Evolutionary conservation across 2,329 filamentous ascomycete genomes (phyloP).

Genomic region (Botryotinia calthae): DNA sequence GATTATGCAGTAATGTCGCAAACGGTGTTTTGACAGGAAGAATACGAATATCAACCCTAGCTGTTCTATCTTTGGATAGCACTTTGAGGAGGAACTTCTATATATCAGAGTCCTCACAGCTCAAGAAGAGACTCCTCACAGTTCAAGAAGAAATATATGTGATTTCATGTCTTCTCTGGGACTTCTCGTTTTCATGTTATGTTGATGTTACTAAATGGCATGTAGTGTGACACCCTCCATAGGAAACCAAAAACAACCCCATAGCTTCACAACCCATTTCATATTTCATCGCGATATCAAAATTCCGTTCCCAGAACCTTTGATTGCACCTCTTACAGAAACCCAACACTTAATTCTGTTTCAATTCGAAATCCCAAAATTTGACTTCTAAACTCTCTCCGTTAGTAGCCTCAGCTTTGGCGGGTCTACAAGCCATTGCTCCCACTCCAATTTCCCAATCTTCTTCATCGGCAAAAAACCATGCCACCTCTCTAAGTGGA

Average conservation of each 20-base stretch:
- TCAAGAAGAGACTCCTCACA: too few species aligned
- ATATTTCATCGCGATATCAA: not conserved
- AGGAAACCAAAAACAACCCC: not conserved
- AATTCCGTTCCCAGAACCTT: fast-evolving
- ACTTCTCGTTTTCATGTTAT: not conserved
- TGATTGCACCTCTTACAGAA: not conserved
- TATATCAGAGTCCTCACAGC: not conserved
- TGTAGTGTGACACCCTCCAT: not conserved
- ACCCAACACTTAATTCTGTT: not conserved
- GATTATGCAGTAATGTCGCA: not conserved
- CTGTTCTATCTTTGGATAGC: not conserved
- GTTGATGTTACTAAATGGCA: not conserved
- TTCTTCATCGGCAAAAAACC: conserved; percentile 17
- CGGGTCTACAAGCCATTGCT: conserved; percentile 15
- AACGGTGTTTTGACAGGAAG: not conserved
- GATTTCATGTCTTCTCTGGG: not conserved
- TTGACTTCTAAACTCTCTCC: conserved; percentile 5
- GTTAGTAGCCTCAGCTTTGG: not conserved
- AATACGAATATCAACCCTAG: not conserved
- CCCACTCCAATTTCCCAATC: not conserved
- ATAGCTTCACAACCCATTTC: not conserved
- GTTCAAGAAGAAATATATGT: fast-evolving
- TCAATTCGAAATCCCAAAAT: conserved; percentile 13
- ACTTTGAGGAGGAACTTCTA: not conserved
- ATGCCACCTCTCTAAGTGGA: conserved; percentile 15